A percentile compares a stretch with the other conserved stretches of the same genome.
Conservation (phyloP, 768 basidiomycete genomes). For the Rhizopogon salebrosus region DNA sequence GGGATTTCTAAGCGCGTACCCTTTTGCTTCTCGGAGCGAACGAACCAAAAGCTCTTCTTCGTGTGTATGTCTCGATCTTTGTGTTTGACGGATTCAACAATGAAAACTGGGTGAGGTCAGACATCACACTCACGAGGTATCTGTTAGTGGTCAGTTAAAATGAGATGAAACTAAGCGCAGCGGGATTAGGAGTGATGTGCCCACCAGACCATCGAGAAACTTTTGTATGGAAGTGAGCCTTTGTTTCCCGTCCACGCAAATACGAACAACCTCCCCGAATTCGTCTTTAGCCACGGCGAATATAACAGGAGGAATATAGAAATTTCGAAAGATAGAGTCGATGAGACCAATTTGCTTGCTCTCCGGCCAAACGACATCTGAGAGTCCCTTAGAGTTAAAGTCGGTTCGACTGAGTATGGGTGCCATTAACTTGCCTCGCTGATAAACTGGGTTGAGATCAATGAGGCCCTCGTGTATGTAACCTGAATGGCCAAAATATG, state of each 20-base stretch:
- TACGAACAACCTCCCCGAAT: constrained; percentile 33
- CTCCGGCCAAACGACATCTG: constrained; percentile 76
- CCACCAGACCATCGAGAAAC: constrained; percentile 42
- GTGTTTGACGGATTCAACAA: constrained; percentile 15
- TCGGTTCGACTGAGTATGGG: not conserved
- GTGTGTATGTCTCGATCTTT: constrained; percentile 53
- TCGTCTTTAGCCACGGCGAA: constrained; percentile 39
- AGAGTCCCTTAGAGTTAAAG: not conserved
- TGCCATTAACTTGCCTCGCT: constrained; percentile 46
- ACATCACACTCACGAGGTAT: constrained; percentile 45
- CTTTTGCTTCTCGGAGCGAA: constrained; percentile 41
- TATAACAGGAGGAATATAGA: constrained; percentile 47
- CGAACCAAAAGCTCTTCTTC: constrained; percentile 63
- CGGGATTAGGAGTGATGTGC: constrained; percentile 4
- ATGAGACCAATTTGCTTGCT: constrained; percentile 55
- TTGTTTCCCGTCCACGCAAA: constrained; percentile 53
- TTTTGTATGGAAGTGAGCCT: constrained; percentile 42
- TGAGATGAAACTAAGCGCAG: constrained; percentile 2
- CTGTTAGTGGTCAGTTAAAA: constrained; percentile 22
- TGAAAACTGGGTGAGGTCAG: constrained; percentile 1
- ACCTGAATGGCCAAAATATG: not conserved
- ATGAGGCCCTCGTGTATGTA: constrained; percentile 67
- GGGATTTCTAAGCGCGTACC: constrained; percentile 48
- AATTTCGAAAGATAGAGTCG: constrained; percentile 49
- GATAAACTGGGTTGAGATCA: constrained; percentile 68